phyloP scores from a whole-genome alignment of 2,329 filamentous ascomycete species.

The Epichloe hybrida region DNA sequence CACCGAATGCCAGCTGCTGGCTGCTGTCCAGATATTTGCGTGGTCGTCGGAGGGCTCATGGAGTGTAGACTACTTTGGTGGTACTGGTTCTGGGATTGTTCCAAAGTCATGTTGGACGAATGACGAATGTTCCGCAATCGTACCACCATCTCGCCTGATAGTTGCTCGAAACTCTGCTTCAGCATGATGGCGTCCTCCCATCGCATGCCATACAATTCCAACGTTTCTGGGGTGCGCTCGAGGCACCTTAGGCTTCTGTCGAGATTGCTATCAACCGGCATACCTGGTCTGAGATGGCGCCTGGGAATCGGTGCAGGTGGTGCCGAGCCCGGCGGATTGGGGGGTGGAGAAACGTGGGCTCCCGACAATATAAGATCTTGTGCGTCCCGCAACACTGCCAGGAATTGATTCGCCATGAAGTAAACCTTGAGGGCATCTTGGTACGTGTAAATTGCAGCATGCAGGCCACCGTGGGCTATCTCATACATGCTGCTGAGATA shows the following conservation, averaged over 20 bases:
- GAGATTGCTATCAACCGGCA: conserved; percentile 33
- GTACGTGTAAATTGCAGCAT: conserved; percentile 64
- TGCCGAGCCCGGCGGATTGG: conserved; percentile 31
- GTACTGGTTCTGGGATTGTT: conserved; percentile 24
- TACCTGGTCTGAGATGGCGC: conserved; percentile 21
- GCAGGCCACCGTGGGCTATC: conserved; percentile 44
- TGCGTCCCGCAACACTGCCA: conserved; percentile 45
- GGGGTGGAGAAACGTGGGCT: conserved; percentile 29
- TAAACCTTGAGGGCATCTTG: conserved; percentile 78
- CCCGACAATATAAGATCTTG: conserved; percentile 43
- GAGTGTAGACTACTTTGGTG: conserved; percentile 14
- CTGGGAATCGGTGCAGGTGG: conserved; percentile 40
- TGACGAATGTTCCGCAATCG: conserved; percentile 27
- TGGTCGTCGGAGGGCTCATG: not conserved
- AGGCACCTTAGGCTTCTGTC: conserved; percentile 43
- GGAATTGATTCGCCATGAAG: conserved; percentile 54
- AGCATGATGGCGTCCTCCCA: conserved; percentile 45
- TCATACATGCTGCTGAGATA: conserved; percentile 65
- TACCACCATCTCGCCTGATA: conserved; percentile 31
- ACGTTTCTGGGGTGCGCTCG: conserved; percentile 37
- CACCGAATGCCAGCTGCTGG: conserved; percentile 23
- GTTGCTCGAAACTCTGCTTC: conserved; percentile 37
- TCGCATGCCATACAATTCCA: conserved; percentile 42
- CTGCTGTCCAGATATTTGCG: conserved; percentile 12
- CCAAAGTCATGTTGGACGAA: conserved; percentile 16